These are phyloP conservation scores for Iodosphaeria phyllophila DNA, from an alignment of 2,329 filamentous ascomycete species.

Conservation along the genomic window DNA sequence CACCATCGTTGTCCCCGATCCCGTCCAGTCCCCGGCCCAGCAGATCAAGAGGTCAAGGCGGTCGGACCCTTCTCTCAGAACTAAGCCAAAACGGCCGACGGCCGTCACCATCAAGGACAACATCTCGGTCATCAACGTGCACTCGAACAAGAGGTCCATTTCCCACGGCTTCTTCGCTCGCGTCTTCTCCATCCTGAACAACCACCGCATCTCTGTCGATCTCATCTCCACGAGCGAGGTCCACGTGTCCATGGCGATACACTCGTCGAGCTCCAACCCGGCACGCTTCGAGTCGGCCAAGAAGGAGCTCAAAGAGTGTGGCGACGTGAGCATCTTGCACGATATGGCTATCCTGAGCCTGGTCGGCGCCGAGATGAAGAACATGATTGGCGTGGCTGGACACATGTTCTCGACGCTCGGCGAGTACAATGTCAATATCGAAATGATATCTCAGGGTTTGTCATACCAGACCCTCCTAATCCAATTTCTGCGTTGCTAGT, in stretches of 20 bases:
- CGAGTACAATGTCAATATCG: slow-evolving; percentile 87
- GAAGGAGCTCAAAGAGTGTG: slow-evolving; percentile 58
- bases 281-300: slow-evolving; percentile 49
- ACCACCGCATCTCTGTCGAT: slow-evolving; percentile 76
- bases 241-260: slow-evolving; percentile 92
- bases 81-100: slow-evolving; percentile 56
- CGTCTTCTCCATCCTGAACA: slow-evolving; percentile 82
- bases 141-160: slow-evolving; percentile 91
- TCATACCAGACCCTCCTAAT: slow-evolving; percentile 2
- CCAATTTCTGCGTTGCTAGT: too few species aligned
- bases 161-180: slow-evolving; percentile 91
- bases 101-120: slow-evolving; percentile 95
- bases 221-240: slow-evolving; percentile 94
- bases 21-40: slow-evolving; percentile 30
- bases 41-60: slow-evolving; percentile 35
- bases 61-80: slow-evolving; percentile 26
- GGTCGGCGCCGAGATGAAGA: slow-evolving; percentile 91
- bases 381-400: slow-evolving; percentile 87
- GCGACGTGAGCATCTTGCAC: slow-evolving; percentile 75
- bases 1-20: slow-evolving; percentile 70
- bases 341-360: slow-evolving; percentile 93
- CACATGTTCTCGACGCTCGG: slow-evolving; percentile 90
- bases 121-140: slow-evolving; percentile 93
- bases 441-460: slow-evolving; percentile 97
- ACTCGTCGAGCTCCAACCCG: slow-evolving; percentile 50